Evolutionary conservation across 2,329 filamentous ascomycete species (phyloP), one percentile per base, ranked within the genome.

Genomic region (Nemania sp.): DNA sequence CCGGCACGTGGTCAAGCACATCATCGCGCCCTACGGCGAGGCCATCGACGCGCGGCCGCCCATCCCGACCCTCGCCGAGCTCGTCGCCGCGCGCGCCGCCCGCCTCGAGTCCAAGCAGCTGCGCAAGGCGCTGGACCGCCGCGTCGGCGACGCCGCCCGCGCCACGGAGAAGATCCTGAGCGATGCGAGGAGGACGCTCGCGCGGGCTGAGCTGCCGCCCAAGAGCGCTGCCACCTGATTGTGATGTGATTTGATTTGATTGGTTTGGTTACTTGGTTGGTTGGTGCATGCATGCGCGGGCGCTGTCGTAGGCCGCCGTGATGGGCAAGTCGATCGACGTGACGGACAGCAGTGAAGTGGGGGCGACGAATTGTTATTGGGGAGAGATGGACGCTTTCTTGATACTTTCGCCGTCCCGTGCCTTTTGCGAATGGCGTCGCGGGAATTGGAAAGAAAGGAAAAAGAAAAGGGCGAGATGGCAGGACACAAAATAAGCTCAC

Each of bases 1-100:
- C 68, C 84, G 86, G 25, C 90, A 94, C 69, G 87, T 93, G 37
- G 87, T 95, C 29, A 87, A 88, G 65, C 80, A 83, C 63, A 92
- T 95, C 67, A 83, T 94, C 63, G 87, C 90, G 3, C 90, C 89
- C 2, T 79, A 78, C 52, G 89, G 89, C 1, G 82, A 45, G 13
- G 54, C 87, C 2, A 84, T 90, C 54, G 80, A 86, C 29, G 80
- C 84, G 57, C 81, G 91, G 6, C 87, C 89, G 5, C 81, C 85
- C 0, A 80, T 95, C 11, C 88, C 88, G 25, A 86, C 81, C 0
- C 74, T 85, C 47, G 85, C 87, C 53, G 85, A 92, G 74, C 81
- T 83, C 59, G 81, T 86, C 50, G 76, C 77, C 32, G 82, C 85
- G 73, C 82, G 83, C 57, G 76, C 56, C 15, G 64, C 59, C 6